Base-by-base conservation (phyloP, 148 eudicot species). In the Chenopodium album region DNA sequence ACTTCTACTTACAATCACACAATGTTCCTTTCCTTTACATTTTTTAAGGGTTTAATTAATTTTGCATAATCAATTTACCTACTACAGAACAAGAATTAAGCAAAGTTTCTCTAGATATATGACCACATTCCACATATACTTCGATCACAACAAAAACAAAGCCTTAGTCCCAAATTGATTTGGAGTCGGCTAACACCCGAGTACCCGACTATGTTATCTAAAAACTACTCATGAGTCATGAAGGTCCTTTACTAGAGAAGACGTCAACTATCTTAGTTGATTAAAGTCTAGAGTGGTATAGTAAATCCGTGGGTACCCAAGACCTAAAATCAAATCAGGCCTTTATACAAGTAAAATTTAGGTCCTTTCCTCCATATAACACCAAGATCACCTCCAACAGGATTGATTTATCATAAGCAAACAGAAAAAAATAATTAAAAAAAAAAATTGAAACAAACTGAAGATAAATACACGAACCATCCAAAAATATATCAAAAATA, bases 351-450 rank as follows among this genome's bases (percentile, higher is more conserved):
- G 1, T 1, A 48, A 48, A 50, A 50, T 50, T 41, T 31, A 52
- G 34, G 13, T 22, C 66, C 54, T 14, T 56, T 16, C 4, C 62
- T 22, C 66, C 66, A 62, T 62, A 20, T 14, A 56, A 20, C 1
- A 62, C 66, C 66, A 78, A 34, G 44, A 77, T 65, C 71, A 8
- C 32, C 41, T 69, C 32, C 48, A 67, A 67, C 23, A 52, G 54
- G 67, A 37, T 0, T 34, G 17, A 23, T 50, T 26, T 6, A 41
- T 41, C 44, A 74, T 37, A 46, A 41, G 28, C 52, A 47, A 68
- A 13, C 7, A 68, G 20, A 68, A 4, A 31, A 29, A 65, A 7
- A 0, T 9, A 65, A 28, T 1, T 32, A 32, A 32, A 32, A 32
- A 32, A 32, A 34, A 1, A 2, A 2, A 34, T 1, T 32, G 37